These are phyloP conservation scores for Shiraia sp. DNA, from an alignment of 2,329 filamentous ascomycete genomes.

Conservation along the genomic window DNA sequence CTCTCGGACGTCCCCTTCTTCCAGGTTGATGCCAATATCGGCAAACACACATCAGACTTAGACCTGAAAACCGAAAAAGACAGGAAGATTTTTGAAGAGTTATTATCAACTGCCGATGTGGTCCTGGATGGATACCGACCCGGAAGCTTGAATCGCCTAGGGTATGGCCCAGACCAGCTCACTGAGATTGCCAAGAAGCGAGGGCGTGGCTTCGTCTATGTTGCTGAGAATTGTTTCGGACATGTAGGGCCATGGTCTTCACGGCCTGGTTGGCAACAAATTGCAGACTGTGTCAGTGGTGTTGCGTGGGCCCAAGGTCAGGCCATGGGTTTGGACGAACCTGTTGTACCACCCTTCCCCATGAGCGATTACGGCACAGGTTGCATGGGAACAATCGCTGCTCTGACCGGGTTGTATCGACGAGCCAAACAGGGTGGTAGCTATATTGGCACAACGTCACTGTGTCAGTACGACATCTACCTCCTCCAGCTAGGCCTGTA, in stretches of 20 bases:
- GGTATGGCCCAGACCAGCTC: slow-evolving; percentile 63
- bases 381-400: slow-evolving; percentile 71
- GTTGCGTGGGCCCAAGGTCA: slow-evolving; percentile 65
- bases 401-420: slow-evolving; percentile 65
- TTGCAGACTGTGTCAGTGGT: slow-evolving; percentile 67
- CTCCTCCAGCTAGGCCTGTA: slow-evolving; percentile 65
- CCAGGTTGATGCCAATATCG: slow-evolving; percentile 72
- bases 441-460: slow-evolving; percentile 66
- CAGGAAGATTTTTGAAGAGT: slow-evolving; percentile 59
- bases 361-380: slow-evolving; percentile 70
- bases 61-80: slow-evolving; percentile 63
- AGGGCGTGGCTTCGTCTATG: slow-evolving; percentile 67
- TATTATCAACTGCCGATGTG: slow-evolving; percentile 67
- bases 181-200: slow-evolving; percentile 57
- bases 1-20: slow-evolving; percentile 74
- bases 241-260: slow-evolving; percentile 65
- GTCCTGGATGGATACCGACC: slow-evolving; percentile 72
- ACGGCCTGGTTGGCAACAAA: slow-evolving; percentile 72
- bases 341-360: slow-evolving; percentile 66
- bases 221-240: slow-evolving; percentile 74
- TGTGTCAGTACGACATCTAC: slow-evolving; percentile 70
- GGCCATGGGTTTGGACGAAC: slow-evolving; percentile 65
- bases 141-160: slow-evolving; percentile 64
- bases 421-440: slow-evolving; percentile 67
- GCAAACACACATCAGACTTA: slow-evolving; percentile 68